Evolutionary conservation across 331 rosid species (phyloP).

Genomic region (Acacia concinna): DNA sequence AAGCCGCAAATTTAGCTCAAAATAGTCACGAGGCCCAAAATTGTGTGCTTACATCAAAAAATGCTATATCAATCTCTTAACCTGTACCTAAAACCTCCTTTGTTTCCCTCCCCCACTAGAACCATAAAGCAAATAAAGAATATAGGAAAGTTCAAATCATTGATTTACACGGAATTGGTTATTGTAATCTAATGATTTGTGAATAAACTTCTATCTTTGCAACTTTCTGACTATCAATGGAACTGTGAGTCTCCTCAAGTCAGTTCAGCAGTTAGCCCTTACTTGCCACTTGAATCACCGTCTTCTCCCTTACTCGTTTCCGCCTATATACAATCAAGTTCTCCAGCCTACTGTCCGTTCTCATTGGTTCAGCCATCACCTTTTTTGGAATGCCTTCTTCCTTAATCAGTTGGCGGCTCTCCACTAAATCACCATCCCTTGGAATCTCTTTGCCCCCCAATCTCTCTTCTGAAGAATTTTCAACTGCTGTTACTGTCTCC

Average conservation of each 20-base stretch:
- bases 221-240: constrained; percentile 29
- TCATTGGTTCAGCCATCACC: constrained; percentile 29
- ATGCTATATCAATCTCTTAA: constrained; percentile 35
- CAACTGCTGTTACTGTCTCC: constrained; percentile 24
- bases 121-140: background rate
- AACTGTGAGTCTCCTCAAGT: constrained; percentile 28
- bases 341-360: constrained; percentile 22
- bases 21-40: constrained; percentile 36
- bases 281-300: constrained; percentile 27
- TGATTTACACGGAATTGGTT: constrained; percentile 25
- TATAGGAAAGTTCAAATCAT: background rate
- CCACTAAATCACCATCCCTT: background rate
- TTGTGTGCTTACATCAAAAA: constrained; percentile 35
- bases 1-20: constrained; percentile 23
- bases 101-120: background rate
- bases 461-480: constrained; percentile 17
- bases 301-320: constrained; percentile 36
- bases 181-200: constrained; percentile 33
- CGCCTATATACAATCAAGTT: constrained; percentile 52
- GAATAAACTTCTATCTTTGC: constrained; percentile 29
- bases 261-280: constrained; percentile 10
- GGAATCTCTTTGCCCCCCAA: constrained; percentile 25
- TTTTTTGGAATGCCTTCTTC: constrained; percentile 29
- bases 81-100: constrained; percentile 8
- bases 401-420: background rate